Conservation (phyloP, 2,329 filamentous ascomycete species). For the Simplicillium aogashimaense region DNA sequence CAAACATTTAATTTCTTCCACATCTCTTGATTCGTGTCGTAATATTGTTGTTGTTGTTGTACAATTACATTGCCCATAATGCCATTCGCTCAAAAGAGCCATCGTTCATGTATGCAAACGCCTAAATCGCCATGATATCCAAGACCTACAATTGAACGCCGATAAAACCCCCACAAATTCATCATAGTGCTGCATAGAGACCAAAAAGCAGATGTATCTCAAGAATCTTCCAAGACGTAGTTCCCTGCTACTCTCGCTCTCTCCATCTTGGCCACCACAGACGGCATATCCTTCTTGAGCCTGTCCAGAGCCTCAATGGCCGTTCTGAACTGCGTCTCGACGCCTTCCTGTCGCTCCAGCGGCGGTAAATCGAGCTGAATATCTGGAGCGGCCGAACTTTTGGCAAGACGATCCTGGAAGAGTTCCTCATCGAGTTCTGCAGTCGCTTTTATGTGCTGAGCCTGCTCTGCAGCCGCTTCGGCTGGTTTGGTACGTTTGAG, state of each 20-base stretch:
- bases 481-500: constrained; percentile 45
- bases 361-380: constrained; percentile 16
- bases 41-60: constrained; percentile 12
- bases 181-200: too few species aligned
- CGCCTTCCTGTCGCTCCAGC: constrained; percentile 33
- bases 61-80: too few species aligned
- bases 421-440: constrained; percentile 37
- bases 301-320: constrained; percentile 41
- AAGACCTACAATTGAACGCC: too few species aligned
- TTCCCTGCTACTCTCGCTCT: constrained; percentile 49
- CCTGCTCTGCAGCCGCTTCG: constrained; percentile 30
- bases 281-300: constrained; percentile 51
- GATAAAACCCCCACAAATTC: too few species aligned
- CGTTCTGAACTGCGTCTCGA: constrained; percentile 34
- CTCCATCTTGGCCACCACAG: constrained; percentile 55
- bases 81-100: too few species aligned
- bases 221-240: constrained; percentile 29
- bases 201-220: too few species aligned
- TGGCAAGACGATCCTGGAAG: constrained; percentile 19
- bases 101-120: too few species aligned
- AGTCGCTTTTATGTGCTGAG: constrained; percentile 27
- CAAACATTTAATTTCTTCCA: too few species aligned
- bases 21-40: too few species aligned
- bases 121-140: too few species aligned
- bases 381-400: too few species aligned